phyloP scores from a whole-genome alignment of 805 yeast genomes.

The Helenozyma baotianmanensis region DNA sequence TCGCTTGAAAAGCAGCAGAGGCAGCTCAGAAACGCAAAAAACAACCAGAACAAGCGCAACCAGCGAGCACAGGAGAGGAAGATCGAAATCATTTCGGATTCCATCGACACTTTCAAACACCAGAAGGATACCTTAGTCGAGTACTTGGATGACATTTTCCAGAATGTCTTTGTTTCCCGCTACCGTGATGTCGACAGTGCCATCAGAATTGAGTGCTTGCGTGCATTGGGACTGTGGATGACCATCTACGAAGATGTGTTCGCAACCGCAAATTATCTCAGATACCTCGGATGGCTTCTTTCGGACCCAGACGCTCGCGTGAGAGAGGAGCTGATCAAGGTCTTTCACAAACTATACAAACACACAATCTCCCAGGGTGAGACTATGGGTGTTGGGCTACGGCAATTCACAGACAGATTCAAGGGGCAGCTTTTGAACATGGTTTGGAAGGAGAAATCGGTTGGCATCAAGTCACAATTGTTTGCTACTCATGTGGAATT shows the following conservation, averaged over 20 bases:
- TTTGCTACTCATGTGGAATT: conserved; percentile 52
- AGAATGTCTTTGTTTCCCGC: conserved; percentile 66
- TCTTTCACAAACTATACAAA: conserved; percentile 47
- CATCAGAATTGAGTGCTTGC: conserved; percentile 68
- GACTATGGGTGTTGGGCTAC: conserved; percentile 52
- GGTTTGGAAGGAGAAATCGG: conserved; percentile 41
- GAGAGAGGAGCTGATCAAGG: conserved; percentile 58
- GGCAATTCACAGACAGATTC: conserved; percentile 76
- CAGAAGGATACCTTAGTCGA: conserved; percentile 53
- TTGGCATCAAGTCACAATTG: conserved; percentile 48
- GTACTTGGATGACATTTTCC: conserved; percentile 60
- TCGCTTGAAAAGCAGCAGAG: conserved; percentile 41
- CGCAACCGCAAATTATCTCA: conserved; percentile 62
- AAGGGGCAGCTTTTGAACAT: conserved; percentile 63
- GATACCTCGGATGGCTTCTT: conserved; percentile 80
- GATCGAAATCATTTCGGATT: conserved; percentile 42
- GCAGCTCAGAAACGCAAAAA: conserved; percentile 33
- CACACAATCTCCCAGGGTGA: conserved; percentile 15
- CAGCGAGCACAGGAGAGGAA: conserved; percentile 34
- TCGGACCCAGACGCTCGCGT: conserved; percentile 65
- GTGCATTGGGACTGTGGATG: conserved; percentile 66
- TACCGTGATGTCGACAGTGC: conserved; percentile 73
- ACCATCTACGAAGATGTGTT: conserved; percentile 65
- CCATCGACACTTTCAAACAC: conserved; percentile 30
- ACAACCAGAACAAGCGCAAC: conserved; percentile 25